These are phyloP conservation scores for Trichoderma hamatum DNA, from an alignment of 2,329 filamentous ascomycete genomes.

Conservation along the genomic window DNA sequence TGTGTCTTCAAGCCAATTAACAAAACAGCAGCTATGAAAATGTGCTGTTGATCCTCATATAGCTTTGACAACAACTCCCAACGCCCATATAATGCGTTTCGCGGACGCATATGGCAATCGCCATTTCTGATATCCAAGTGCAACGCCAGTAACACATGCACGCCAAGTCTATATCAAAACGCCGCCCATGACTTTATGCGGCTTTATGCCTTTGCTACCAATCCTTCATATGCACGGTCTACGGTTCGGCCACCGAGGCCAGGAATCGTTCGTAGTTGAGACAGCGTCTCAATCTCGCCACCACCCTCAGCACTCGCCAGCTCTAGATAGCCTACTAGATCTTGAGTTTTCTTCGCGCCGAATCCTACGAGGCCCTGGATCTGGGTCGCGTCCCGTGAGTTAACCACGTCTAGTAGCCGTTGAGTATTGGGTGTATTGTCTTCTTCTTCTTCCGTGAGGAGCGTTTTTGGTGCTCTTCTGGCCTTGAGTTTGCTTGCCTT, in stretches of 20 bases:
- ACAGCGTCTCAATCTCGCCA: constrained; percentile 50
- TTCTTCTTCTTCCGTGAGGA: constrained; percentile 45
- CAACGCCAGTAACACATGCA: constrained; percentile 9
- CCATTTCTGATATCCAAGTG: constrained; percentile 20
- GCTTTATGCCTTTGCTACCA: constrained; percentile 34
- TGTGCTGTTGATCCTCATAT: neutral
- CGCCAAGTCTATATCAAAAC: constrained; percentile 5
- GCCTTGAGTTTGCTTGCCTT: constrained; percentile 40
- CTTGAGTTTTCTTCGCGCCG: constrained; percentile 70
- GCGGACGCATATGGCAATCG: constrained; percentile 8
- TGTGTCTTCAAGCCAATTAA: constrained; percentile 6
- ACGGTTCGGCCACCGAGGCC: constrained; percentile 61
- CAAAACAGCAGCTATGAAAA: neutral
- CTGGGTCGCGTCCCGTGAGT: constrained; percentile 67
- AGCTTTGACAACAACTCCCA: constrained; percentile 1
- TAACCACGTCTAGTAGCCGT: constrained; percentile 70
- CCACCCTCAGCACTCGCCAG: constrained; percentile 46
- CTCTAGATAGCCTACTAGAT: constrained; percentile 60
- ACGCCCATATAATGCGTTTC: constrained; percentile 19
- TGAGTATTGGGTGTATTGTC: constrained; percentile 58
- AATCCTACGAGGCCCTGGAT: constrained; percentile 72
- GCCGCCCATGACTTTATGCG: constrained; percentile 18
- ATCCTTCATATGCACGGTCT: constrained; percentile 58
- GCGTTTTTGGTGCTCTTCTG: constrained; percentile 33
- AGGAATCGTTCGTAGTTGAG: constrained; percentile 56